These are phyloP conservation scores for Globisporangium cylindrosporum DNA, from an alignment of 352 stramenopile species.

Conservation along the genomic window DNA sequence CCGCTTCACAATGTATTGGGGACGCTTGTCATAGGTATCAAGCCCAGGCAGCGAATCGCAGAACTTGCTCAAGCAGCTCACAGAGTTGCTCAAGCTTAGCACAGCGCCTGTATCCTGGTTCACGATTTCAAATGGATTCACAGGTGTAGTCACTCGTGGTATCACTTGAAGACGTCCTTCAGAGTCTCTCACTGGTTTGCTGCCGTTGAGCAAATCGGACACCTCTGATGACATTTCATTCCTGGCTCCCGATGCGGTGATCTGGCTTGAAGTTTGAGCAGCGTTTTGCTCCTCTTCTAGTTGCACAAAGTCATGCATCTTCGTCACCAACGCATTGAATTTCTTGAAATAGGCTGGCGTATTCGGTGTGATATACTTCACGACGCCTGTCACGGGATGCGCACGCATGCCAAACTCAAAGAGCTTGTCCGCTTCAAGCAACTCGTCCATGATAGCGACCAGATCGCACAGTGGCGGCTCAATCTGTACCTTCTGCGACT, in stretches of 20 bases:
- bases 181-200: conserved; percentile 1
- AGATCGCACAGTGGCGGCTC: conserved; percentile 57
- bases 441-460: conserved; percentile 75
- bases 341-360: conserved; percentile 41
- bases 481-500: conserved; percentile 40
- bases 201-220: neutral
- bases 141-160: conserved; percentile 4
- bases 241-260: neutral
- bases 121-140: conserved; percentile 46
- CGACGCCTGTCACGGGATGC: conserved; percentile 30
- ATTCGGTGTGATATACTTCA: conserved; percentile 72
- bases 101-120: conserved; percentile 64
- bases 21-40: conserved; percentile 77
- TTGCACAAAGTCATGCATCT: conserved; percentile 56
- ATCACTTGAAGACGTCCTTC: conserved; percentile 17
- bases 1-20: conserved; percentile 74
- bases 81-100: conserved; percentile 63
- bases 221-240: conserved; percentile 12
- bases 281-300: conserved; percentile 40
- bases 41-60: conserved; percentile 79
- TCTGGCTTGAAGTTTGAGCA: conserved; percentile 3
- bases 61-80: conserved; percentile 67
- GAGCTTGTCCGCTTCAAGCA: conserved; percentile 71
- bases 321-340: conserved; percentile 53
- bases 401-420: conserved; percentile 62